phyloP scores from a whole-genome alignment of 1,139 yeast genomes.

The Insectozyma bohioensis region DNA sequence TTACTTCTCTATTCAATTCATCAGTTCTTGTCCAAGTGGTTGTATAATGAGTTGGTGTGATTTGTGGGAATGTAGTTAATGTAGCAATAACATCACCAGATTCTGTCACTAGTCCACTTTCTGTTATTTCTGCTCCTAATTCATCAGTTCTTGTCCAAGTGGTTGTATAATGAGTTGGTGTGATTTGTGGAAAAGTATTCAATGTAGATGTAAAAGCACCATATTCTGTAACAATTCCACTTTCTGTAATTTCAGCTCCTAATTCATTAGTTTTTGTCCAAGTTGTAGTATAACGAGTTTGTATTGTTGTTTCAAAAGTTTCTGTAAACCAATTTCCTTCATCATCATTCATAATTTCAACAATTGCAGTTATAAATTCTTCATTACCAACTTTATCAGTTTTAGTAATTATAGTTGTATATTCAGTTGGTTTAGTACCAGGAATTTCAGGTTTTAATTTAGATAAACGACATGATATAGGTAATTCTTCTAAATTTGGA shows the following conservation, averaged over 20 bases:
- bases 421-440: not conserved
- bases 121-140: not conserved
- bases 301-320: not conserved
- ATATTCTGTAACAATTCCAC: not conserved
- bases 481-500: too few species aligned
- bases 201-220: not conserved
- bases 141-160: not conserved
- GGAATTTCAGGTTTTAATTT: conserved; percentile 10
- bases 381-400: not conserved
- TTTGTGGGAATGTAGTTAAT: not conserved
- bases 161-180: not conserved
- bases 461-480: conserved; percentile 18
- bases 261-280: not conserved
- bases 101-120: not conserved
- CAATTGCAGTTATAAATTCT: not conserved
- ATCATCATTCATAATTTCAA: not conserved
- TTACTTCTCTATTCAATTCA: not conserved
- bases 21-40: not conserved
- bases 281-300: not conserved
- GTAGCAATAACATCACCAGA: not conserved
- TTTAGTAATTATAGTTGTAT: not conserved
- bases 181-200: not conserved
- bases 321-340: not conserved
- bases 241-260: not conserved
- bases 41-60: not conserved